These are phyloP conservation scores for Amaranthus tricolor DNA, from an alignment of 179 eudicot genomes.

Conservation along the genomic window DNA sequence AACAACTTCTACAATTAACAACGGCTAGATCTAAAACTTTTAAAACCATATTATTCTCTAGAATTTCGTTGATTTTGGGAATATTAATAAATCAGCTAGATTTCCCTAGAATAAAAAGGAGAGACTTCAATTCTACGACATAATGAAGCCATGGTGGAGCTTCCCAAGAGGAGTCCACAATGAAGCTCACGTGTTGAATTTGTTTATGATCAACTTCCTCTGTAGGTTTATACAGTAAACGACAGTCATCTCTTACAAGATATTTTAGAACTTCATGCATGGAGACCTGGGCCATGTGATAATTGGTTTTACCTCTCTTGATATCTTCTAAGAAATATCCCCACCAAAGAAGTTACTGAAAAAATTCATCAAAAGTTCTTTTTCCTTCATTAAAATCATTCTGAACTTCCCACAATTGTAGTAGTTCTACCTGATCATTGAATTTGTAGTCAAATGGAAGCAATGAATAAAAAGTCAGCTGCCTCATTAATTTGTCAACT, in stretches of 20 bases:
- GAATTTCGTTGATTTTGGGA: not conserved
- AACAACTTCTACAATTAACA: not conserved
- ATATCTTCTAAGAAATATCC: not conserved
- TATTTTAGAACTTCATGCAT: constrained; percentile 7
- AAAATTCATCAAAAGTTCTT: not conserved
- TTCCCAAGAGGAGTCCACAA: constrained; percentile 6
- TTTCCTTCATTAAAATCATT: not conserved
- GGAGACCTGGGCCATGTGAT: not conserved
- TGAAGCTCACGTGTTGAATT: constrained; percentile 9
- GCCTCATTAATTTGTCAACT: not conserved
- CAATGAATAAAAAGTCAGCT: not conserved
- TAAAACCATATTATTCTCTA: not conserved
- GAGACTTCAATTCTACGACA: not conserved
- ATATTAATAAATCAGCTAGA: not conserved
- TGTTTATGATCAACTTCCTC: not conserved
- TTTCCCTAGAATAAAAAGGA: not conserved
- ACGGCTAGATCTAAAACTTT: not conserved
- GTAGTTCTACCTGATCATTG: too few relatives aligned
- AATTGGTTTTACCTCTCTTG: not conserved
- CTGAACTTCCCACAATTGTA: not conserved
- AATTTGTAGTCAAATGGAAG: too few relatives aligned
- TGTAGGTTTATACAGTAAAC: constrained; percentile 4
- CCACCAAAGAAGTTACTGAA: not conserved
- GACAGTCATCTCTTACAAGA: not conserved
- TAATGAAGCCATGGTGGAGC: not conserved